Evolutionary conservation across 2,329 filamentous ascomycete species (phyloP), one percentile per base, ranked within the genome.

Genomic region (Neodidymelliopsis sp.): DNA sequence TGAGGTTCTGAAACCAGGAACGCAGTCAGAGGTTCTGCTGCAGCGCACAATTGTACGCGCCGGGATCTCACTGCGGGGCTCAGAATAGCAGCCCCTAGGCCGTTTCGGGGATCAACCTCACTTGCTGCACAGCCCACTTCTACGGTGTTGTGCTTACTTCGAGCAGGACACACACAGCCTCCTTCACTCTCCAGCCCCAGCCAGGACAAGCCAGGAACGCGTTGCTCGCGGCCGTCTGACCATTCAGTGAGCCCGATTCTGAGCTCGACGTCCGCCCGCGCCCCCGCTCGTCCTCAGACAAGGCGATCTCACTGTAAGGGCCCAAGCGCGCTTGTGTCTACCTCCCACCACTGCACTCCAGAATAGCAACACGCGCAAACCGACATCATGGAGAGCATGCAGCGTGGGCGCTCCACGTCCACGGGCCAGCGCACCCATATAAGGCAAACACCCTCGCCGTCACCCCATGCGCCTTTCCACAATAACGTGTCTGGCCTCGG

Each of bases 371-470:
- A 47, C 47, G 37, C 41, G 31, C 34, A 33, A 33, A 28, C 36
- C 31, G 18, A 37, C 39, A 35, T 19, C 43, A 52, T 52, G 49
- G 42, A 52, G 19, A 30, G 24, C 15, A 47, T 47, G 42, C 49
- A 79, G 67, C 77, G 82, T 70, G 83, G 83, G 69, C 84, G 84
- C 67, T 87, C 85, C 62, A 82, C 81, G 60, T 86, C 85, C 65
- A 77, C 78, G 67, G 79, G 79, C 57, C 79, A 82, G 61, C 70
- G 63, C 69, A 71, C 77, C 77, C 80, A 84, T 85, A 87, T 88
- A 86, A 88, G 81, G 72, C 84, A 84, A 71, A 81, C 77, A 60
- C 84, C 84, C 72, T 87, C 85, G 63, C 83, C 84, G 63, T 84
- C 84, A 68, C 82, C 81, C 70, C 80, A 71, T 65, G 72, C 74